Evolutionary conservation across 495 filamentous ascomycete genomes (phyloP).

Genomic region (Penicillium robsamsonii): DNA sequence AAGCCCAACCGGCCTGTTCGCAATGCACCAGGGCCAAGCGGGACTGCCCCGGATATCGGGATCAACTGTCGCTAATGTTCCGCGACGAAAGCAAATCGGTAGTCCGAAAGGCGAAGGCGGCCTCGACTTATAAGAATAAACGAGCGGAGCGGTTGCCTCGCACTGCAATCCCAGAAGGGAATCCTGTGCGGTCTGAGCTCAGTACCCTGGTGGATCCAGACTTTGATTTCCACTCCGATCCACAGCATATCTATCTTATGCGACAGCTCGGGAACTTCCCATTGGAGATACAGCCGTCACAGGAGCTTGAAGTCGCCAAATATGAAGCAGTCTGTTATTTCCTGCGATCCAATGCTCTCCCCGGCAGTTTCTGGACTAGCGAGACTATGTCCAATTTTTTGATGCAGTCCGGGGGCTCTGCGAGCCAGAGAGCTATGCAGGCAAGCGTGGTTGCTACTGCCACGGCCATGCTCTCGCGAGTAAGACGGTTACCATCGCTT

Average conservation of each 20-base stretch:
- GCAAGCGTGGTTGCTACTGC: constrained; percentile 50
- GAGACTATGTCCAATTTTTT: constrained; percentile 30
- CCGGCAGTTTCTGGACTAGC: constrained; percentile 33
- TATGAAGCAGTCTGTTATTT: constrained; percentile 47
- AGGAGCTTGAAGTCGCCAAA: constrained; percentile 26
- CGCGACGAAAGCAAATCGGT: constrained; percentile 70
- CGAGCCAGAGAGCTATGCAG: constrained; percentile 39
- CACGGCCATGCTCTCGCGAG: constrained; percentile 49
- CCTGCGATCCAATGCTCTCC: constrained; percentile 39
- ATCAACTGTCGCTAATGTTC: constrained; percentile 67
- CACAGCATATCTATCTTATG: constrained; percentile 12
- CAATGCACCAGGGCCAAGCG: constrained; percentile 66
- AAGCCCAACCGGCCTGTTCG: constrained; percentile 60
- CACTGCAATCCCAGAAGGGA: constrained; percentile 25
- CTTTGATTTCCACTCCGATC: constrained; percentile 23
- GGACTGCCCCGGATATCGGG: constrained; percentile 68
- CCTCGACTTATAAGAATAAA: constrained; percentile 18
- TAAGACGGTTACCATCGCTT: constrained; percentile 34
- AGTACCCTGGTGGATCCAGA: constrained; percentile 12
- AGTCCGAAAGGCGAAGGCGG: constrained; percentile 57
- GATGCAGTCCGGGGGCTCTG: constrained; percentile 14
- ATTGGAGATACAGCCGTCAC: constrained; percentile 25
- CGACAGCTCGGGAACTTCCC: constrained; percentile 13
- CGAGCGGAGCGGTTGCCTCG: constrained; percentile 14
- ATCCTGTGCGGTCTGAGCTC: constrained; percentile 6